phyloP scores from a whole-genome alignment of 1,284 basidiomycete species.

The Leccinum subspadiceum region DNA sequence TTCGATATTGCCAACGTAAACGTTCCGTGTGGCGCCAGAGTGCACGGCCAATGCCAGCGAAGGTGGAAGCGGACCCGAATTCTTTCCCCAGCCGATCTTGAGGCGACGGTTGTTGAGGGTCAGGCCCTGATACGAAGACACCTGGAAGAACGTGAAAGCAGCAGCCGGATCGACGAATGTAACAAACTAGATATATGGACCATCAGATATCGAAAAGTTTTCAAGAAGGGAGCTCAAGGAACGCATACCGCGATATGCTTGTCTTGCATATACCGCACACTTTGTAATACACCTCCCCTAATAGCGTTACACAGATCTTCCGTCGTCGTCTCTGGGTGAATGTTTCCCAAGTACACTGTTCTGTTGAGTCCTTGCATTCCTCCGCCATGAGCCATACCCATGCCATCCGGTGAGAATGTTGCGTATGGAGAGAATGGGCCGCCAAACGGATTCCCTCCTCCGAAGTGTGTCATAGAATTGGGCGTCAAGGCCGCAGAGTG shows the following conservation, averaged over 20 bases:
- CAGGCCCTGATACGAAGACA: slow-evolving; percentile 83
- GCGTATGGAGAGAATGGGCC: slow-evolving; percentile 58
- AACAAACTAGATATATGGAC: slow-evolving; percentile 60
- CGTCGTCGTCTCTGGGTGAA: slow-evolving; percentile 87
- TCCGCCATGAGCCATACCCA: slow-evolving; percentile 39
- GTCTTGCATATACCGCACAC: slow-evolving; percentile 88
- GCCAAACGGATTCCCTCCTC: slow-evolving; percentile 21
- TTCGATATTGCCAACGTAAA: slow-evolving; percentile 91
- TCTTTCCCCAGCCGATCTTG: slow-evolving; percentile 96
- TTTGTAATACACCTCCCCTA: slow-evolving; percentile 88
- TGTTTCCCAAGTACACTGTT: slow-evolving; percentile 91
- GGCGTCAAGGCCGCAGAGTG: slow-evolving; percentile 47
- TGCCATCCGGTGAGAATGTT: slow-evolving; percentile 55
- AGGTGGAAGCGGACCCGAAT: slow-evolving; percentile 80
- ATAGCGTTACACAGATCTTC: slow-evolving; percentile 95
- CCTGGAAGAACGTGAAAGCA: slow-evolving; percentile 89
- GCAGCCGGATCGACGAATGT: slow-evolving; percentile 89
- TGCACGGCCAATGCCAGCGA: slow-evolving; percentile 84
- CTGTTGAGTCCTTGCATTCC: slow-evolving; percentile 68
- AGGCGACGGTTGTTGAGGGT: slow-evolving; percentile 87
- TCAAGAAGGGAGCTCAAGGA: slow-evolving; percentile 1
- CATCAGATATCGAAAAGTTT: slow-evolving; percentile 5
- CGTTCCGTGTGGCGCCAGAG: slow-evolving; percentile 88
- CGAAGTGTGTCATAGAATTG: slow-evolving; percentile 26
- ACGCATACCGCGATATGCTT: slow-evolving; percentile 84